A percentile compares a stretch with the other conserved stretches of the same genome.
phyloP scores from a whole-genome alignment of 345 rosid species.

The Eucalyptus virginea region DNA sequence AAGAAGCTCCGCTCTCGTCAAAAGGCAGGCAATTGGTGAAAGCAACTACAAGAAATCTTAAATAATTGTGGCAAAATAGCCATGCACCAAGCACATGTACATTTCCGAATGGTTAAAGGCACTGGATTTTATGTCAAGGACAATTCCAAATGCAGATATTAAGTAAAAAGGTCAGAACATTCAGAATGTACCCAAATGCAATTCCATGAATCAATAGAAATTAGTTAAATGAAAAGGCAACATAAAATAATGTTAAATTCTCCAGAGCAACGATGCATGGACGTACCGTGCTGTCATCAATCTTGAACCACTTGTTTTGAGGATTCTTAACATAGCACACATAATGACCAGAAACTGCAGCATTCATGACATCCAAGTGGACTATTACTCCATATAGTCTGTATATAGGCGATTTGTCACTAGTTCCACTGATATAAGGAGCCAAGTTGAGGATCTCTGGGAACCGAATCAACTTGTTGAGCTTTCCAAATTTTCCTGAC shows the following conservation, averaged over 20 bases:
- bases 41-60: background rate
- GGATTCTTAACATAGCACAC: conserved; percentile 75
- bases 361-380: conserved; percentile 91
- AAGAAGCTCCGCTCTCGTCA: background rate
- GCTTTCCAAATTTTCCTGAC: conserved; percentile 96
- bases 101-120: background rate
- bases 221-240: background rate
- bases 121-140: background rate
- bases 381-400: conserved; percentile 93
- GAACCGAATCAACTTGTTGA: conserved; percentile 68
- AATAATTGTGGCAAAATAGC: background rate
- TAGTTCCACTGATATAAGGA: conserved; percentile 81
- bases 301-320: conserved; percentile 87
- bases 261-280: background rate
- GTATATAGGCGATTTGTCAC: conserved; percentile 73
- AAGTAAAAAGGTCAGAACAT: background rate
- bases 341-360: conserved; percentile 92
- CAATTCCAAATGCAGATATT: background rate
- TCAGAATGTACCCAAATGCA: background rate
- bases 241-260: background rate
- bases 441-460: conserved; percentile 85
- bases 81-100: background rate
- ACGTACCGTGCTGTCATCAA: conserved; percentile 85
- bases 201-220: background rate
- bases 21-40: background rate